phyloP scores from a whole-genome alignment of 2,329 filamentous ascomycete genomes.

The Colletotrichum ledebouriae region DNA sequence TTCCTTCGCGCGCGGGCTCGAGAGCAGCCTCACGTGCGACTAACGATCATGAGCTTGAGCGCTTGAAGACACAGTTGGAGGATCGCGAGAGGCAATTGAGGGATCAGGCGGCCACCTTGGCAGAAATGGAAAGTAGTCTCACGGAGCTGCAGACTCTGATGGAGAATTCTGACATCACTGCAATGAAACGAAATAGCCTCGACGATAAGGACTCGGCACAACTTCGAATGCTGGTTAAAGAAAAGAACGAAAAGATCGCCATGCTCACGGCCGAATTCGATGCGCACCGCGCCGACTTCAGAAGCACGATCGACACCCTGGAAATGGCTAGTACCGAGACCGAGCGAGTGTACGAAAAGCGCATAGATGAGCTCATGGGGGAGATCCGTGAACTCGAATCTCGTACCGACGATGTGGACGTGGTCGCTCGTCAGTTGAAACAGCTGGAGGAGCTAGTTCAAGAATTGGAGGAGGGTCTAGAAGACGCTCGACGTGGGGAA shows the following conservation, averaged over 20 bases:
- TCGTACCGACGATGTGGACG: constrained; percentile 89
- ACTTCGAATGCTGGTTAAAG: constrained; percentile 84
- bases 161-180: constrained; percentile 64
- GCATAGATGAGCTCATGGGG: constrained; percentile 86
- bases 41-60: constrained; percentile 80
- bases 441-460: constrained; percentile 96
- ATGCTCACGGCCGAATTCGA: constrained; percentile 96
- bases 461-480: constrained; percentile 94
- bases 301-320: constrained; percentile 95
- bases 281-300: constrained; percentile 92
- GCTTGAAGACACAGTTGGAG: constrained; percentile 79
- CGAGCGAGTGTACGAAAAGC: constrained; percentile 93
- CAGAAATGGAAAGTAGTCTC: constrained; percentile 91
- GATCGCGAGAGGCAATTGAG: constrained; percentile 90
- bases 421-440: constrained; percentile 90
- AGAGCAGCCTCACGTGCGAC: constrained; percentile 54
- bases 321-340: constrained; percentile 97
- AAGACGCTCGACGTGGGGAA: constrained; percentile 93
- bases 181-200: constrained; percentile 60
- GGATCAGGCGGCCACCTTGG: constrained; percentile 84
- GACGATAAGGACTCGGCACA: constrained; percentile 82
- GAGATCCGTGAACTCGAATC: constrained; percentile 88
- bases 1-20: constrained; percentile 60
- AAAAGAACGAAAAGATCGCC: constrained; percentile 97
- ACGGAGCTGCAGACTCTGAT: constrained; percentile 82